Evolutionary conservation across 306 rosid genomes (phyloP).

Genomic region (Corylus americana): DNA sequence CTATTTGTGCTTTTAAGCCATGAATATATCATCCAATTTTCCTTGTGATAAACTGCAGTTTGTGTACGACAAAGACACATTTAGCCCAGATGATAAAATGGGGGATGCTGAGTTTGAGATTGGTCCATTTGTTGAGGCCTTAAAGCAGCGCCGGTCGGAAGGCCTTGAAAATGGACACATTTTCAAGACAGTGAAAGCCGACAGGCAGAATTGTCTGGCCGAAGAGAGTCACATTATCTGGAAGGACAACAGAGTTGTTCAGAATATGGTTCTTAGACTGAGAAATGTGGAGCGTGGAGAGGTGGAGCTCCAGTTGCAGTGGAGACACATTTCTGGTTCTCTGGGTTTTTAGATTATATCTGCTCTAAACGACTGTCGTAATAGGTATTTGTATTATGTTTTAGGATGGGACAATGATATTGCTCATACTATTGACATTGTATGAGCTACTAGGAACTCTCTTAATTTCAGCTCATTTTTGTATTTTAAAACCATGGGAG

Average conservation of each 20-base stretch:
- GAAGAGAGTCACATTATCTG: slow-evolving; percentile 66
- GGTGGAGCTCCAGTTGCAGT: slow-evolving; percentile 67
- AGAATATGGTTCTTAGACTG: slow-evolving; percentile 68
- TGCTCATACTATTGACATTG: too few relatives aligned
- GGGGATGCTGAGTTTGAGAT: slow-evolving; percentile 79
- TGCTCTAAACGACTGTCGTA: too few relatives aligned
- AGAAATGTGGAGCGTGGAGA: slow-evolving; percentile 79
- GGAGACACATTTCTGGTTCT: slow-evolving; percentile 74
- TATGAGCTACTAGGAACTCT: too few relatives aligned
- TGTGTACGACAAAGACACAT: slow-evolving; percentile 73
- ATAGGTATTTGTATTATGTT: too few relatives aligned
- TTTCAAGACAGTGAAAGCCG: slow-evolving; percentile 50
- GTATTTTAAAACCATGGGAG: too few relatives aligned
- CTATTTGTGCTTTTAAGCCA: too few relatives aligned
- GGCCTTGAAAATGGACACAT: slow-evolving; percentile 52
- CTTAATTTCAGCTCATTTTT: too few relatives aligned
- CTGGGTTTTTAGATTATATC: slow-evolving; percentile 36
- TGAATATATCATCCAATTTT: too few relatives aligned
- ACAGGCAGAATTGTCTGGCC: slow-evolving; percentile 60
- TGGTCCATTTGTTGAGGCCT: slow-evolving; percentile 45
- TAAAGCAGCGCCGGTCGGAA: slow-evolving; percentile 33
- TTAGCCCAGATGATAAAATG: slow-evolving; percentile 76
- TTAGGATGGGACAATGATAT: too few relatives aligned
- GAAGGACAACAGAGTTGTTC: slow-evolving; percentile 52
- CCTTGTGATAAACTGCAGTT: slow-evolving; percentile 32